Evolutionary conservation across 192 early-diverging fungal species (phyloP), one percentile per base, ranked within the genome.

Genomic region (Mortierella antarctica): DNA sequence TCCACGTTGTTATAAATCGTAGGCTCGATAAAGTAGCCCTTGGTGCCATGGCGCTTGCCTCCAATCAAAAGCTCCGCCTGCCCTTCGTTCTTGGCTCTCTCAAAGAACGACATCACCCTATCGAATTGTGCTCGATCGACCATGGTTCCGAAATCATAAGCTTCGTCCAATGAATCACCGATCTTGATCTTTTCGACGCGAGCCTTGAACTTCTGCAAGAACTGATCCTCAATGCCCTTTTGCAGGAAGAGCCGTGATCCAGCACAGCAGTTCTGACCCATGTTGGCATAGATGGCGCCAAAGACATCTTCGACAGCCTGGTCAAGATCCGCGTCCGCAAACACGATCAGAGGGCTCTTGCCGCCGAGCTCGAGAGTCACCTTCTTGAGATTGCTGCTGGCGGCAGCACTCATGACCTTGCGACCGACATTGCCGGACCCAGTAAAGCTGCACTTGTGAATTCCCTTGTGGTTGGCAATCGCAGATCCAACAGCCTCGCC

Each of bases 331-430:
- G 89, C 88, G 85, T 96, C 95, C 31, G 75, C 89, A 83, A 95
- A 94, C 51, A 96, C 87, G 23, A 94, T 83, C 74, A 88, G 88
- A n/a, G 95, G 93, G 49, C 92, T 94, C 83, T 97, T 97, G 46
- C 96, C 96, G 59, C 92, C 95, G 0, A 97, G 89, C 85, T 97
- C 96, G n/a, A 97, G 80, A 0, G 90, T 91, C 45, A 95, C 85
- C 47, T 92, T 89, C 84, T 96, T 96, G 66, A 92, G 83, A 45
- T 89, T 88, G 65, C 83, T 84, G 44, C 84, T 86, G 6, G 92
- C 89, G 57, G 92, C 82, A 39, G 85, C 74, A 39, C 84, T 75
- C 81, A 90, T 87, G 60, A 95, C 85, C 40, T 62, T 65, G 60
- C 88, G 83, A 52, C 94, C 94, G 6, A 91, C 92, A 20, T 65